Evolutionary conservation across 2,329 filamentous ascomycete genomes (phyloP), one percentile per base, ranked within the genome.

Genomic region (Phialophora expanda): DNA sequence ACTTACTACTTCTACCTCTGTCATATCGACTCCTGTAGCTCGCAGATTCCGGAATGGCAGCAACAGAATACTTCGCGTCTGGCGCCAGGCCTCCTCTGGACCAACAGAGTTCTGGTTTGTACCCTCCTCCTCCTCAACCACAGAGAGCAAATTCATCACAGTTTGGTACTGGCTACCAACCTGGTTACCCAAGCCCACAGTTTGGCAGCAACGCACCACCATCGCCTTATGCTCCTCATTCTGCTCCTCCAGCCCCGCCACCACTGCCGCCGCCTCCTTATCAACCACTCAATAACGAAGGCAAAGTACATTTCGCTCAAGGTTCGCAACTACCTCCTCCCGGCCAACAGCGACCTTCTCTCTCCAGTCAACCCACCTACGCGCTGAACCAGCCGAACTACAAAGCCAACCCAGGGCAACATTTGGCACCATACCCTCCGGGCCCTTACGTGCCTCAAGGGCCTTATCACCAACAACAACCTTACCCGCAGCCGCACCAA

Each of bases 41-140:
- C 44, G 26, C 11, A 34, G 48, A 6, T 11, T 17, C 12, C 56
- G 58, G 28, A 7, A 72, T 73, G 71, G 68, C 71, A 65, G 71
- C 71, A 30, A 67, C 68, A 62, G 70, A 71, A n/a, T 73, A 69
- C 56, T 71, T 66, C 46, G 59, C 65, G 11, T 41, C 61, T n/a
- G 66, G 48, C 46, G 56, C 66, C 4, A 63, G 69, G 58, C 66
- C 68, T 28, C 55, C 57, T 30, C 59, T 63, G 17, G 61, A 63
- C 30, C 67, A 64, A 55, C 61, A 65, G 28, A 65, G 61, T 54
- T 41, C 58, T n/a, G 54, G 62, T 26, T 55, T 58, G 3, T 50
- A 64, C 57, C 65, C 38, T 11, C 58, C 65, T 53, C 50, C 38
- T 11, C 58, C 65, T 53, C 54, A 48, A 34, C 61, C 62, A 41